Percentiles rank a stretch among this genome's conserved stretches.
Evolutionary conservation across 164 flowering plant species (phyloP).

Genomic region (Warburgia ugandensis): DNA sequence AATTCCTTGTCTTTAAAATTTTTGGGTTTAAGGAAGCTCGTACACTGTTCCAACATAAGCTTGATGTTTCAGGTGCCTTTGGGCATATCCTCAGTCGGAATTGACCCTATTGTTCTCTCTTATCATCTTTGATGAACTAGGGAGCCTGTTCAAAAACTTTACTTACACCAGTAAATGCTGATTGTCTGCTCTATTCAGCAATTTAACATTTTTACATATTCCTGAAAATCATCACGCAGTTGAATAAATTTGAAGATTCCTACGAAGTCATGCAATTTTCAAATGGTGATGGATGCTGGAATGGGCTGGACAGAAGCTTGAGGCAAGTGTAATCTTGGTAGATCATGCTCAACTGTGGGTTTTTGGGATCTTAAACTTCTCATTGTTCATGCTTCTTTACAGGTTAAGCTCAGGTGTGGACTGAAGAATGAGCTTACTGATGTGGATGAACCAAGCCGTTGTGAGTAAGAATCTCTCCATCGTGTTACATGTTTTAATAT

Average conservation of each 20-base stretch:
- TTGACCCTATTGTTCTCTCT: too few relatives aligned
- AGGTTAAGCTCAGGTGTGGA: constrained; percentile 96
- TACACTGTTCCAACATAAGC: too few relatives aligned
- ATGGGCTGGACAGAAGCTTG: constrained; percentile 94
- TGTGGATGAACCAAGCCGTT: constrained; percentile 97
- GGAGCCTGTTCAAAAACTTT: too few relatives aligned
- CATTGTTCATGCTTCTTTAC: constrained; percentile 11
- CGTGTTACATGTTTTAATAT: background rate
- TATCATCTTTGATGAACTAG: too few relatives aligned
- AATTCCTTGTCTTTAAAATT: too few relatives aligned
- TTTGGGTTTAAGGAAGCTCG: too few relatives aligned
- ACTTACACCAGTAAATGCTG: too few relatives aligned
- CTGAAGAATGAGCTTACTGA: constrained; percentile 73
- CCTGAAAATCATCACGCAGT: constrained; percentile 36
- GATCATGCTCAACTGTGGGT: background rate
- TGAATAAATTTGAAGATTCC: constrained; percentile 91
- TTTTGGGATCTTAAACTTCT: background rate
- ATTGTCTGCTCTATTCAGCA: too few relatives aligned
- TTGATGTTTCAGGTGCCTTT: too few relatives aligned
- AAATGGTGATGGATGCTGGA: constrained; percentile 93
- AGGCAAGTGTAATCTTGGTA: constrained; percentile 16
- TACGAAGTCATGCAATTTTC: constrained; percentile 62
- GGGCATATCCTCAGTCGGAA: too few relatives aligned
- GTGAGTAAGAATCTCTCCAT: constrained; percentile 64
- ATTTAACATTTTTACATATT: constrained; percentile 2